Conservation (phyloP, 2,329 filamentous ascomycete genomes). For the Pseudomassariella vexata region DNA sequence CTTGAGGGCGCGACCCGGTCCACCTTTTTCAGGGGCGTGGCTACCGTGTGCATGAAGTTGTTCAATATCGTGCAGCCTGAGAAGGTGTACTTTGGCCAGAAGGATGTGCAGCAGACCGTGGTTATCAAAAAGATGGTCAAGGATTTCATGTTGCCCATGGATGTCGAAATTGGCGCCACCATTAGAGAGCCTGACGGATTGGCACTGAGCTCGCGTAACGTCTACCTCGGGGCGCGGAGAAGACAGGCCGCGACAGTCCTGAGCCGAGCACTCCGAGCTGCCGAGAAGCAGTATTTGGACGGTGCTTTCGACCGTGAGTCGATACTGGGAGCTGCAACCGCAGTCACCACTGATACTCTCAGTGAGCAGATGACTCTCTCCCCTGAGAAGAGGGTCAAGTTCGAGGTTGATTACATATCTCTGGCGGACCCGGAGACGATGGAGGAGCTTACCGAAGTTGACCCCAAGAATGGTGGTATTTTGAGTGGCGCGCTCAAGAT, state of each 20-base stretch:
- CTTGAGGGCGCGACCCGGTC: slow-evolving; percentile 82
- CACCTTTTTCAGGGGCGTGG: slow-evolving; percentile 94
- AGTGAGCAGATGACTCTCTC: slow-evolving; percentile 56
- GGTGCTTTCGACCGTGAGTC: slow-evolving; percentile 50
- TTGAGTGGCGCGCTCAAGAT: slow-evolving; percentile 90
- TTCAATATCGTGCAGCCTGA: slow-evolving; percentile 79
- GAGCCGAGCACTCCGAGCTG: slow-evolving; percentile 60
- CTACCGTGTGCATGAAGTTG: slow-evolving; percentile 92
- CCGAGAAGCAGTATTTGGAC: slow-evolving; percentile 59
- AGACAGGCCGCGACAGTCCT: slow-evolving; percentile 69
- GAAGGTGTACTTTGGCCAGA: slow-evolving; percentile 88
- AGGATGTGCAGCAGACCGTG: slow-evolving; percentile 94
- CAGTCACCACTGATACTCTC: slow-evolving; percentile 48
- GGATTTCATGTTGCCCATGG: slow-evolving; percentile 76
- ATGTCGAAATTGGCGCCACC: slow-evolving; percentile 70
- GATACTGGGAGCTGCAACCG: slow-evolving; percentile 67
- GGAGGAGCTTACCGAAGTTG: slow-evolving; percentile 68
- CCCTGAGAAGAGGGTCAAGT: slow-evolving; percentile 58
- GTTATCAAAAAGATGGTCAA: slow-evolving; percentile 80
- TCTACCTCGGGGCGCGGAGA: slow-evolving; percentile 77
- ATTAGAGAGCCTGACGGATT: slow-evolving; percentile 74
- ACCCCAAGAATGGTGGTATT: slow-evolving; percentile 67
- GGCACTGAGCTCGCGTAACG: slow-evolving; percentile 88
- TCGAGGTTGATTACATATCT: slow-evolving; percentile 89
- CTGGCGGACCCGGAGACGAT: slow-evolving; percentile 81